These are phyloP conservation scores for Pleurotus pulmonarius DNA, from an alignment of 768 basidiomycete genomes.

Conservation along the genomic window DNA sequence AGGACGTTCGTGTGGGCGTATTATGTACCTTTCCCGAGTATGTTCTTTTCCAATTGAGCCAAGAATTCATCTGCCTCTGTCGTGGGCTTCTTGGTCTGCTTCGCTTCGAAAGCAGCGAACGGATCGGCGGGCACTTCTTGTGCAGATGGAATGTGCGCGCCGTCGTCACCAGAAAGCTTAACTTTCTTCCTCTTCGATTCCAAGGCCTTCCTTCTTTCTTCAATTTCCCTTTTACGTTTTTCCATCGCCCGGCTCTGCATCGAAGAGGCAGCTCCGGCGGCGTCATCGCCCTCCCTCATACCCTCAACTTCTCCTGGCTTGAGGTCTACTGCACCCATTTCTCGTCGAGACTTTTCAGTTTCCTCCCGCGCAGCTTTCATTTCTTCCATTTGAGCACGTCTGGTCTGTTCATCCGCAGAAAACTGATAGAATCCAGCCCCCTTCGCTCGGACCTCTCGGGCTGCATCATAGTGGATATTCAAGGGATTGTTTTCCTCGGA, in stretches of 20 bases:
- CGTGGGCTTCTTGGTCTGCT: constrained; percentile 17
- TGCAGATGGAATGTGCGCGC: neutral
- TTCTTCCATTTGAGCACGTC: constrained; percentile 80
- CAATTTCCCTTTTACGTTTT: constrained; percentile 72
- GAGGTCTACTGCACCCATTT: constrained; percentile 56
- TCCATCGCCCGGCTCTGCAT: constrained; percentile 57
- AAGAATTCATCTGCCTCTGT: constrained; percentile 62
- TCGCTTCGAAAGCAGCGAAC: constrained; percentile 46
- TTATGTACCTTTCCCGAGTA: constrained; percentile 29
- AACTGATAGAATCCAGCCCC: constrained; percentile 94
- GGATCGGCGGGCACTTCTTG: constrained; percentile 30
- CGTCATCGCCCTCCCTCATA: constrained; percentile 43
- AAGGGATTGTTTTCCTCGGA: constrained; percentile 73
- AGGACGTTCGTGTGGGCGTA: constrained; percentile 1
- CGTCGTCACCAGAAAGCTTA: constrained; percentile 15
- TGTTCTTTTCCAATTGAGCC: constrained; percentile 61
- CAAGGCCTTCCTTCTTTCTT: constrained; percentile 57
- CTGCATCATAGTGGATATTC: constrained; percentile 77
- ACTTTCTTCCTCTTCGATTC: constrained; percentile 68
- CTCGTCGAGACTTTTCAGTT: constrained; percentile 61
- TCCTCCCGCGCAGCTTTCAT: constrained; percentile 64
- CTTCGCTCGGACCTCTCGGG: constrained; percentile 77
- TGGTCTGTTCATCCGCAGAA: constrained; percentile 77
- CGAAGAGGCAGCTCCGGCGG: constrained; percentile 14
- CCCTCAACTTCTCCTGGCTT: constrained; percentile 76